Evolutionary conservation across 2,329 filamentous ascomycete genomes (phyloP), one percentile per base, ranked within the genome.

Genomic region (Teratosphaeria pseudoeucalypti): DNA sequence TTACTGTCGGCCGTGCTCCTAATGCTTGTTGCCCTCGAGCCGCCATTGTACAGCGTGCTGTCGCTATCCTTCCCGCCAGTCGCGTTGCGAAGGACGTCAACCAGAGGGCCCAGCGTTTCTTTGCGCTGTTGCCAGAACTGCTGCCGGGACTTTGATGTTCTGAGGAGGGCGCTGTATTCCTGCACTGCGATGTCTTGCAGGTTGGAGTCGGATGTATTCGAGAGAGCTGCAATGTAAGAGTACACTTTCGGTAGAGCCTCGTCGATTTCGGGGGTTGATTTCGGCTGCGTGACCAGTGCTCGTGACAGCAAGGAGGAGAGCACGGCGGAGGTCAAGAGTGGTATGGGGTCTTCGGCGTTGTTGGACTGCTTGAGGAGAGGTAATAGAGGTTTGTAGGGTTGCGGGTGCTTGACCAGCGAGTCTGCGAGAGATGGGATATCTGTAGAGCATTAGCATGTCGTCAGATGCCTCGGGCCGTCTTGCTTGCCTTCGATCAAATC

Each of bases 101-200:
- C 78, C 62, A 97, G 78, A 9, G 94, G 92, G 54, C 81, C 81
- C 43, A 96, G 71, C 0, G 92, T 96, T 77, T 96, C 89, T 71
- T 86, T 86, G 67, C 89, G 83, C 74, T 96, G 90, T 64, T 88
- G 84, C 94, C 94, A 99, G 77, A 97, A 97, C 59, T 94, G 81
- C 66, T 86, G 81, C 64, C 94, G 84, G 3, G 91, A 84, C 60
- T 84, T 84, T 62, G 80, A 83, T 47, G 86, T 89, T 62, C 90
- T 86, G 34, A 99, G 80, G 34, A 99, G 79, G 23, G 88, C 82
- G 39, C 94, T 96, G 75, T 92, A 95, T 71, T 92, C 85, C 70
- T 94, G 89, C 12, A 97, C 91, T 29, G 91, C 92, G 71, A 97
- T 96, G 71, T 99, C 94, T 75, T 99, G 94, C 59, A 95, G 81